phyloP scores from a whole-genome alignment of 495 filamentous ascomycete species.

The Tricharina praecox region DNA sequence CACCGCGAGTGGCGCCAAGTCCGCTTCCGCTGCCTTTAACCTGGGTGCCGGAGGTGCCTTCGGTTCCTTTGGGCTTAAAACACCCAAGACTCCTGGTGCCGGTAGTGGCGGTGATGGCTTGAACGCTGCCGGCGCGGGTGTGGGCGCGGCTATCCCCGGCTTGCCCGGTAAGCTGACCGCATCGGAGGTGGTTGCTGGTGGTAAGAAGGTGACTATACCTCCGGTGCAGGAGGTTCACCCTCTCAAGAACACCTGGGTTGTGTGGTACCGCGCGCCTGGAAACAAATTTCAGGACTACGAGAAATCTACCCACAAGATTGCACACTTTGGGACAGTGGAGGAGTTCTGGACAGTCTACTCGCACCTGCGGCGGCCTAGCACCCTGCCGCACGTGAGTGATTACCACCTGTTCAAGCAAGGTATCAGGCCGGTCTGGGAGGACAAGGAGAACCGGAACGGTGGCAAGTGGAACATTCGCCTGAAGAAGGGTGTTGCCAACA shows the following conservation, averaged over 20 bases:
- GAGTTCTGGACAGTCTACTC: conserved; percentile 86
- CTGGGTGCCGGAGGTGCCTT: conserved; percentile 79
- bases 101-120: conserved; percentile 52
- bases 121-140: conserved; percentile 13
- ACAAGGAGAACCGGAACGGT: conserved; percentile 86
- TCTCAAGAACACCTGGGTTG: conserved; percentile 78
- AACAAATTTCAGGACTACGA: conserved; percentile 89
- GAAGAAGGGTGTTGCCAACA: conserved; percentile 90
- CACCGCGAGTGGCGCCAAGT: conserved; percentile 29
- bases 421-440: conserved; percentile 94
- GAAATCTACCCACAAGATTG: conserved; percentile 80
- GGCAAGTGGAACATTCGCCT: conserved; percentile 94
- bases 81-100: conserved; percentile 73
- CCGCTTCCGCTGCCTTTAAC: conserved; percentile 82
- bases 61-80: conserved; percentile 84
- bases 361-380: conserved; percentile 77
- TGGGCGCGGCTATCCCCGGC: conserved; percentile 15
- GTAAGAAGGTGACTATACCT: conserved; percentile 42
- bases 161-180: conserved; percentile 21
- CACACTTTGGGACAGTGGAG: conserved; percentile 63
- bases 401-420: conserved; percentile 98
- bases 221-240: conserved; percentile 34
- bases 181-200: conserved; percentile 38
- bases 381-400: conserved; percentile 80
- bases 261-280: conserved; percentile 87